These are phyloP conservation scores for Xerocomellus chrysenteron DNA, from an alignment of 768 basidiomycete species.

Conservation along the genomic window DNA sequence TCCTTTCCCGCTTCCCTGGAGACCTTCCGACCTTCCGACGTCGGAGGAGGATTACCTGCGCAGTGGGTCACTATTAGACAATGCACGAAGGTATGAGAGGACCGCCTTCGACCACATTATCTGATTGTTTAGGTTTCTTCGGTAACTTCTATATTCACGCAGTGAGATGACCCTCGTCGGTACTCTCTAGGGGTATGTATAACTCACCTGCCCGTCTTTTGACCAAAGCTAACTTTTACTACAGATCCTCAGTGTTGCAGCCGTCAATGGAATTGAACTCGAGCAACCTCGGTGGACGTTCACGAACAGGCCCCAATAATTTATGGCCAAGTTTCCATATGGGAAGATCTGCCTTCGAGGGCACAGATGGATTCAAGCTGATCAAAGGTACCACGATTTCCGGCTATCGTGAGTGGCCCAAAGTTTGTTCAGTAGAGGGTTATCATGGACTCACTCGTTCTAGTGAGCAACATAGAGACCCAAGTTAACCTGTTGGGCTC, in stretches of 20 bases:
- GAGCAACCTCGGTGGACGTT: slow-evolving; percentile 14
- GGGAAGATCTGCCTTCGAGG: slow-evolving; percentile 24
- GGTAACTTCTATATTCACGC: neutral
- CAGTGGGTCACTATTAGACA: neutral
- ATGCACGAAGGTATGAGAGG: neutral
- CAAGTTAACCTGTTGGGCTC: slow-evolving; percentile 11
- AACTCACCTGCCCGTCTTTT: neutral
- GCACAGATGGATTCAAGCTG: slow-evolving; percentile 17
- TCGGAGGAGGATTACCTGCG: neutral
- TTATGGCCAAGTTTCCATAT: slow-evolving; percentile 16
- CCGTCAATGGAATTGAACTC: slow-evolving; percentile 15
- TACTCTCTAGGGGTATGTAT: slow-evolving; percentile 22
- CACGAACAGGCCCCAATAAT: slow-evolving; percentile 11
- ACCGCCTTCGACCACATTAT: neutral
- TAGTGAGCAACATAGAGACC: slow-evolving; percentile 17
- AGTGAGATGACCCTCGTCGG: slow-evolving; percentile 15
- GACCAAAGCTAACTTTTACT: neutral
- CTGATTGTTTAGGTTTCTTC: neutral
- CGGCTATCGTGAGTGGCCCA: slow-evolving; percentile 16
- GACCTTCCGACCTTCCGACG: no score
- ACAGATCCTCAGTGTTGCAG: slow-evolving; percentile 23
- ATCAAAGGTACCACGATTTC: slow-evolving; percentile 21
- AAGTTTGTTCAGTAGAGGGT: no score
- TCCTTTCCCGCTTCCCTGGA: no score
- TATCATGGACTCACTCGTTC: neutral